Evolutionary conservation across 192 early-diverging fungal genomes (phyloP).

Genomic region (Irineochytrium annulatum): DNA sequence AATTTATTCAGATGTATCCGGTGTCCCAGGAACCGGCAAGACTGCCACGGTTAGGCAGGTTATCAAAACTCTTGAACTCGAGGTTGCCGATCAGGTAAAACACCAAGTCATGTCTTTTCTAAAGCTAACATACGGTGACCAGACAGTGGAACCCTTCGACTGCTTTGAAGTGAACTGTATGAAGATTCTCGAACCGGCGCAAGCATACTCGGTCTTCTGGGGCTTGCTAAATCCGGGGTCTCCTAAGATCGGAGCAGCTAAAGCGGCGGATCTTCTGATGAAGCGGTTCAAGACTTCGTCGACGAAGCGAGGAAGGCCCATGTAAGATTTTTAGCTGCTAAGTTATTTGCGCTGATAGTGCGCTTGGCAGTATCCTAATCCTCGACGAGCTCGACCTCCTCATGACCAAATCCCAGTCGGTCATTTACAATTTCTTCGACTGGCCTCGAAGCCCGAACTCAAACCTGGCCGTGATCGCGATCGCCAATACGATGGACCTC

Average conservation of each 20-base stretch:
- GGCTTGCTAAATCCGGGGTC: slow-evolving; percentile 54
- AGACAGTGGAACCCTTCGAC: too few species aligned
- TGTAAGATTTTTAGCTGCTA: background rate
- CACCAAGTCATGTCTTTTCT: background rate
- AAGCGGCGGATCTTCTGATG: slow-evolving; percentile 73
- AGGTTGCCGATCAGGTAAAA: slow-evolving; percentile 33
- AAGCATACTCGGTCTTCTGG: slow-evolving; percentile 84
- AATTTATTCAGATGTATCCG: slow-evolving; percentile 71
- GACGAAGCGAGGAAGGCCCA: slow-evolving; percentile 44
- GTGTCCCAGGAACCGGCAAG: slow-evolving; percentile 96
- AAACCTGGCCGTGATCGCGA: slow-evolving; percentile 84
- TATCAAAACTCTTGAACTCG: slow-evolving; percentile 63
- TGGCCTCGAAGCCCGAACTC: slow-evolving; percentile 87
- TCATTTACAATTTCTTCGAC: slow-evolving; percentile 99
- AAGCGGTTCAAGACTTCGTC: slow-evolving; percentile 59
- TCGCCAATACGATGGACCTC: slow-evolving; percentile 98
- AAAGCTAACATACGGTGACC: slow-evolving; percentile 2
- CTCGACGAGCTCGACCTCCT: slow-evolving; percentile 97
- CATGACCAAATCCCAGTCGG: slow-evolving; percentile 83
- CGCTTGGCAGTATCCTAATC: slow-evolving; percentile 69
- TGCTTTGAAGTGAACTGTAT: slow-evolving; percentile 97
- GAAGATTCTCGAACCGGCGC: slow-evolving; percentile 89
- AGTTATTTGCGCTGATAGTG: slow-evolving; percentile 12
- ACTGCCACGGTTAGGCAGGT: slow-evolving; percentile 90
- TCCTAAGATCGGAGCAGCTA: slow-evolving; percentile 58